phyloP scores from a whole-genome alignment of 345 rosid species.

The Fremontodendron californicum region DNA sequence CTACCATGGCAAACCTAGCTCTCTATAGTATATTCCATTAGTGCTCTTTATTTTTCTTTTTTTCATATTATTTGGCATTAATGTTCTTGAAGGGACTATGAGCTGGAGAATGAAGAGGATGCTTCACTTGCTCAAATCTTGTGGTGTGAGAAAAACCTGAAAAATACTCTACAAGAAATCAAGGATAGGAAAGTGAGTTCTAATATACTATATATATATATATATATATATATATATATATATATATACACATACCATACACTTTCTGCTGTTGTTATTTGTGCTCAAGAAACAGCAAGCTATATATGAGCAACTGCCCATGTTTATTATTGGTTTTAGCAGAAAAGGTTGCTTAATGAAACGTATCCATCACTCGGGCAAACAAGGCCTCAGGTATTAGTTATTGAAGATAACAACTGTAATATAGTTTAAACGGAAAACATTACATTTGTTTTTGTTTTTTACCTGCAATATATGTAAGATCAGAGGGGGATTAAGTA shows the following conservation, averaged over 20 bases:
- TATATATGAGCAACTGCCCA: not conserved
- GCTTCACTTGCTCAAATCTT: constrained; percentile 4
- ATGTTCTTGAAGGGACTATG: not conserved
- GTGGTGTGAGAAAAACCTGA: constrained; percentile 8
- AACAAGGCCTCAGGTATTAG: not conserved
- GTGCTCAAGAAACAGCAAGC: too few relatives aligned
- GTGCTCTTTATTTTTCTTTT: not conserved
- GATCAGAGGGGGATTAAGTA: not conserved
- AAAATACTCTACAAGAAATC: not conserved
- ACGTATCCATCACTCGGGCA: not conserved
- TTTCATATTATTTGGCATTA: not conserved
- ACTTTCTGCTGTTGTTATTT: too few relatives aligned
- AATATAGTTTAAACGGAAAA: not conserved
- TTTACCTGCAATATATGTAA: not conserved
- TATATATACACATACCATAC: too few relatives aligned
- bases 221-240: not conserved
- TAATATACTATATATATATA: not conserved
- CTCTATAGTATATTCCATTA: not conserved
- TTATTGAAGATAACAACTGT: not conserved
- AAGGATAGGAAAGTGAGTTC: constrained; percentile 7
- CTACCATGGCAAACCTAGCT: too few relatives aligned
- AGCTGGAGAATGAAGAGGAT: not conserved
- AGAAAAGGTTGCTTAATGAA: not conserved
- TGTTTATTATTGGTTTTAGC: not conserved
- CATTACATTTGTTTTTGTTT: not conserved